Base-by-base conservation (phyloP, 371 early-diverging fungal genomes). In the Actinomortierella wolfii region DNA sequence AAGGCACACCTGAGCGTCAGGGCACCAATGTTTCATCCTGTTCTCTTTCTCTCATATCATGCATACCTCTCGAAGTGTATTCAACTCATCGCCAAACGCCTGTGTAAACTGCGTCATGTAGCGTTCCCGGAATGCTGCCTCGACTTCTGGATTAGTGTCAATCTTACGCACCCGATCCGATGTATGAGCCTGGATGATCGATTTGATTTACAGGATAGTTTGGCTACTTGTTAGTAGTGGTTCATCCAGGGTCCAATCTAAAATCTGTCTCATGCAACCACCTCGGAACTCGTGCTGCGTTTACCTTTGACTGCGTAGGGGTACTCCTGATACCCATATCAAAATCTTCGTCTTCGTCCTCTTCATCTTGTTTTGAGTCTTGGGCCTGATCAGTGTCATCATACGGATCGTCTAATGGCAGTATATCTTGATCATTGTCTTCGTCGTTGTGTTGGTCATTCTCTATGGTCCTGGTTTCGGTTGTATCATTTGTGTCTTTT, bases 71-170 rank as follows among this genome's bases (percentile, higher is more conserved):
- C 67, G 56, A 29, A 74, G 48, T 25, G 67, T 56, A 48, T 67
- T 74, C 42, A 74, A 52, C 51, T 74, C 74, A 40, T 74, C 74
- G 21, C 74, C 74, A 44, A 74, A 74, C 14, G 67, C 74, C 48
- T 64, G 67, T 8, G 67, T 74, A 43, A 74, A 67, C 44, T 63
- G 57, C 40, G 67, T 62, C 74, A 74, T 74, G 23, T 74, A 74
- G 48, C 64, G 60, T 41, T 64, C 56, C 20, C 62, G 67, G 48
- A 74, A 74, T 4, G 74, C 74, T 3, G 61, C 57, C 25, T 74
- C 74, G 50, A 74, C 64, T 55, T 74, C 67, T 34, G 74, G 74
- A 25, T 74, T 64, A 9, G 67, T 64, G 26, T 67, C 15, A 18
- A 51, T 28, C 45, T 63, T 67, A 26, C 67, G 74, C 2, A 74